Base-by-base conservation (phyloP, 139 green algal genomes). In the Desmodesmus armatus region DNA sequence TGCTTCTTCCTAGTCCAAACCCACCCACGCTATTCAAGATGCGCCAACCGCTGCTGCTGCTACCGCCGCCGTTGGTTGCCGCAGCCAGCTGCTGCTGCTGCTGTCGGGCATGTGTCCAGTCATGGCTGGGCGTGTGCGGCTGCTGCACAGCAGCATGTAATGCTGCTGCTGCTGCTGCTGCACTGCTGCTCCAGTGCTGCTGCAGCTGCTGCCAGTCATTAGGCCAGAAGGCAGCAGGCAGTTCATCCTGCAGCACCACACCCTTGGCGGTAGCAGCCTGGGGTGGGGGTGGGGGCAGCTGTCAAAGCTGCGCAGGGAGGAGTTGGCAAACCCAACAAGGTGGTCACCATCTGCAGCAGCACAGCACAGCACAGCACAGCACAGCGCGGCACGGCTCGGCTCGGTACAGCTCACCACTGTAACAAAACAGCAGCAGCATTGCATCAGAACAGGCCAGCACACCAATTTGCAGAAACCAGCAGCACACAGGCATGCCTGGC, bases 271-370 rank as follows among this genome's bases (percentile, higher is more conserved):
- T 60, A 0, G 63, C 11, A 7, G 78, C 73, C 29, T 62, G 53
- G 5, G 77, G 43, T 7, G 88, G 88, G 44, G 94, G 82, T 3
- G 67, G 39, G 19, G 93, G 94, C 81, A 97, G 89, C 84, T 95
- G 43, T 91, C 31, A 27, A 92, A 77, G 67, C 83, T 86, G 31
- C 94, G 88, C 40, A 98, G 87, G 5, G 81, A 92, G 70, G 83
- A 87, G 88, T 97, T 97, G 74, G 94, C 89, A 94, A 93, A 98
- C 3, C 93, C 92, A 65, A 98, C 95, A 44, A 97, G 87, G 85
- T 96, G 93, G 87, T 97, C 94, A 2, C 87, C 86, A 29, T 71
- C 78, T 83, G 72, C 41, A 63, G 35, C 35, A 75, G 37, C 19
- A 49, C n/a, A n/a, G n/a, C n/a, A n/a, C n/a, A n/a, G n/a, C n/a